Conservation (phyloP, 495 filamentous ascomycete genomes). For the Saxophila tyrrhenica region DNA sequence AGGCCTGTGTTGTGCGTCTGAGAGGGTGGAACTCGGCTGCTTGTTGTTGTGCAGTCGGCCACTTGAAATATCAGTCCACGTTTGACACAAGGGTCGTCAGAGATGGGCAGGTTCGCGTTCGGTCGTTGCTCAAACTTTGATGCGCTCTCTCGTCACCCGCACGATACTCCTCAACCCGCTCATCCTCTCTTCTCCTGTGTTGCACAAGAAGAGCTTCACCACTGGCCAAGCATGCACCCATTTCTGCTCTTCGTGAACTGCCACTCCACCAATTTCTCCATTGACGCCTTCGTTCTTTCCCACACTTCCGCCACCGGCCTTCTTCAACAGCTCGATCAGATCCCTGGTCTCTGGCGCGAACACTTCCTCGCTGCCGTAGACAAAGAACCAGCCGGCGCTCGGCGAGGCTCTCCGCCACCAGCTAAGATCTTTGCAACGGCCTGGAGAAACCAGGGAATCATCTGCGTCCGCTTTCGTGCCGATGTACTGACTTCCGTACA, state of each 20-base stretch:
- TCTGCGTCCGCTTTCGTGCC: slow-evolving; percentile 34
- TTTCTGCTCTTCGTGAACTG: slow-evolving; percentile 41
- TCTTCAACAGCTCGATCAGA: slow-evolving; percentile 38
- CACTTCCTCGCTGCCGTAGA: slow-evolving; percentile 62
- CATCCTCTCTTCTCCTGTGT: slow-evolving; percentile 41
- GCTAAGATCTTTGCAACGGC: slow-evolving; percentile 47
- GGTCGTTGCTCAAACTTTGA: not conserved
- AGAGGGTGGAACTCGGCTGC: too few species aligned
- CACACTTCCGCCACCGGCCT: slow-evolving; percentile 31
- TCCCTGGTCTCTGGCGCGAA: slow-evolving; percentile 51
- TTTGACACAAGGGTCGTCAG: too few species aligned
- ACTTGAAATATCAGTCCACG: not conserved
- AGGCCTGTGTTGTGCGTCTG: not conserved
- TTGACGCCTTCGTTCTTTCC: not conserved
- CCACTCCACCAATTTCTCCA: slow-evolving; percentile 21
- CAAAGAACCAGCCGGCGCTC: slow-evolving; percentile 45
- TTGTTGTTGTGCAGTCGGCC: too few species aligned
- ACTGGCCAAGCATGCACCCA: slow-evolving; percentile 74
- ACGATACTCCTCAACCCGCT: slow-evolving; percentile 47
- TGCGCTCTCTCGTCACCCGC: slow-evolving; percentile 19
- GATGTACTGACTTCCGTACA: slow-evolving; percentile 55
- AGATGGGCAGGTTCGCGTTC: too few species aligned
- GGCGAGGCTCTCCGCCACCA: slow-evolving; percentile 55
- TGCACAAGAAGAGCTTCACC: slow-evolving; percentile 54
- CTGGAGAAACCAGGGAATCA: slow-evolving; percentile 55